Percentiles rank a stretch among this genome's conserved stretches.
These are phyloP conservation scores for Moniliophthora roreri DNA, from an alignment of 1,284 basidiomycete species.

Conservation along the genomic window DNA sequence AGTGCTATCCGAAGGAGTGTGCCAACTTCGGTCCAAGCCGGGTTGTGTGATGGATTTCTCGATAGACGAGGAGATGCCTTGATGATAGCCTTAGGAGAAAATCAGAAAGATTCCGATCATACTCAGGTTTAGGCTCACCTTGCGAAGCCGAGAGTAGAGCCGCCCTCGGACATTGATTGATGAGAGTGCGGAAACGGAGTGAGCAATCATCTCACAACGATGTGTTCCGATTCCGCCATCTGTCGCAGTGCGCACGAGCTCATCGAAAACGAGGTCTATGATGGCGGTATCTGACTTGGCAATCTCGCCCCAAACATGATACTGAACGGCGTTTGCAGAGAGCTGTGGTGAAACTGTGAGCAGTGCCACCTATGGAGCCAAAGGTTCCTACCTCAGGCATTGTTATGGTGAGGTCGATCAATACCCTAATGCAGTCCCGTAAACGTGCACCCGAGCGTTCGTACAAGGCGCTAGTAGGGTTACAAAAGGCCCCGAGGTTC, in stretches of 20 bases:
- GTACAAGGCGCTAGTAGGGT: constrained; percentile 62
- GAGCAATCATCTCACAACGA: constrained; percentile 74
- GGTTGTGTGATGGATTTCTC: constrained; percentile 64
- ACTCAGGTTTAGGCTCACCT: constrained; percentile 41
- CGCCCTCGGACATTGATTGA: constrained; percentile 79
- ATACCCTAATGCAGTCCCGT: constrained; percentile 73
- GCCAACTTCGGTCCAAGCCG: constrained; percentile 83
- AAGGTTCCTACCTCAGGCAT: constrained; percentile 61
- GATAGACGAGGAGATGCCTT: constrained; percentile 61
- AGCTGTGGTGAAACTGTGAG: constrained; percentile 42
- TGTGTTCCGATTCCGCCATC: constrained; percentile 78
- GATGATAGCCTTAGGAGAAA: constrained; percentile 57
- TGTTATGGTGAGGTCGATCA: constrained; percentile 74
- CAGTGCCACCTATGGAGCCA: background rate
- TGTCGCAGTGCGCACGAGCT: constrained; percentile 76
- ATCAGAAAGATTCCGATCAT: constrained; percentile 11
- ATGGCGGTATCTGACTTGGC: constrained; percentile 65
- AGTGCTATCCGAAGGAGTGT: constrained; percentile 74
- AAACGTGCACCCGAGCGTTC: constrained; percentile 72
- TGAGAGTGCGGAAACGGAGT: constrained; percentile 72
- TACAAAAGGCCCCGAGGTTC: constrained; percentile 73
- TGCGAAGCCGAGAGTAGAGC: constrained; percentile 76
- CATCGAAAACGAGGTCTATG: constrained; percentile 73
- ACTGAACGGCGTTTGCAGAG: constrained; percentile 59
- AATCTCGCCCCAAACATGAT: constrained; percentile 75